These are phyloP conservation scores for Cyclotella atomus DNA, from an alignment of 108 stramenopile species.

Conservation along the genomic window DNA sequence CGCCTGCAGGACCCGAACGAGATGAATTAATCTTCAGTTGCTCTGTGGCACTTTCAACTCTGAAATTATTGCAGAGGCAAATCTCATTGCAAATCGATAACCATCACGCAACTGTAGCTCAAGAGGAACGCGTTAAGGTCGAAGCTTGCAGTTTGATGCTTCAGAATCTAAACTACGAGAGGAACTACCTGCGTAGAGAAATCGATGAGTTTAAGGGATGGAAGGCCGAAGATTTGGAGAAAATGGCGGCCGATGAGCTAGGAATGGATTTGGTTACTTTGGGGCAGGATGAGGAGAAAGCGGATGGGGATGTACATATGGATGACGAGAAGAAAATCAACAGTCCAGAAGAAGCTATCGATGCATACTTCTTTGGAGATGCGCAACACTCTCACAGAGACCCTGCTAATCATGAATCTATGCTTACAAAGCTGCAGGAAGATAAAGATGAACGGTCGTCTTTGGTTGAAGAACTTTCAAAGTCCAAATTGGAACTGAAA, in stretches of 20 bases:
- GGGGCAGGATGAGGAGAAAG: not conserved
- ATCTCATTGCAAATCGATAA: conserved; percentile 33
- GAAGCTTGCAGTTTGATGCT: conserved; percentile 32
- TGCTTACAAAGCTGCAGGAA: conserved; percentile 36
- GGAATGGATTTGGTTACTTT: conserved; percentile 14
- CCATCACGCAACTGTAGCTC: conserved; percentile 18
- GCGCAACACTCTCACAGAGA: conserved; percentile 37
- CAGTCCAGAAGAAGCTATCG: conserved; percentile 37
- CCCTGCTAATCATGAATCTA: conserved; percentile 28
- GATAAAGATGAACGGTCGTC: conserved; percentile 39
- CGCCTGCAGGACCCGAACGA: not conserved
- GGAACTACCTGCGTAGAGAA: conserved; percentile 38
- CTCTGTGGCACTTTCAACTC: conserved; percentile 29
- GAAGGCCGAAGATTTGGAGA: conserved; percentile 36
- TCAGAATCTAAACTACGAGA: conserved; percentile 49
- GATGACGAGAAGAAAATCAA: conserved; percentile 18
- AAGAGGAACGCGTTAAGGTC: conserved; percentile 20
- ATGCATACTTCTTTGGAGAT: conserved; percentile 25
- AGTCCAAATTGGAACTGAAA: conserved; percentile 43
- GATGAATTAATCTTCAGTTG: conserved; percentile 6
- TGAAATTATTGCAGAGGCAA: conserved; percentile 47
- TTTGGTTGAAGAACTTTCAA: conserved; percentile 35
- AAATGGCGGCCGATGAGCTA: conserved; percentile 43
- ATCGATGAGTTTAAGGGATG: conserved; percentile 19
- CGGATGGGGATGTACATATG: not conserved